A percentile compares a stretch with the other conserved stretches of the same genome.
Evolutionary conservation across 2,329 filamentous ascomycete genomes (phyloP).

Genomic region (Penicillium hesseltinei): DNA sequence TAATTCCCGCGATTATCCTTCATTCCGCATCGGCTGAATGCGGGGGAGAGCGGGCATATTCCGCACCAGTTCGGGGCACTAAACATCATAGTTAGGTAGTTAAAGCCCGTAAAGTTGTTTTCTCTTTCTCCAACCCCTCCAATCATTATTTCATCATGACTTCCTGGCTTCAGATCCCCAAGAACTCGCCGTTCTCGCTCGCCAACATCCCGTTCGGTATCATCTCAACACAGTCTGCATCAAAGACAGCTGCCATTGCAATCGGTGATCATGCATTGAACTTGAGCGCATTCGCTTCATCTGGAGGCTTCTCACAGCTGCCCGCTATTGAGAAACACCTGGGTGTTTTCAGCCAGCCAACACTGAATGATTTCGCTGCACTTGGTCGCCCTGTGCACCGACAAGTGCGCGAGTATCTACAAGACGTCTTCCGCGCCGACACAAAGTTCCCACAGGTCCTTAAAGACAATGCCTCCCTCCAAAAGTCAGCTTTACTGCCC

Average conservation of each 20-base stretch:
- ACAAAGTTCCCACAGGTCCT: slow-evolving; percentile 62
- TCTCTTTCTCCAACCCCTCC: slow-evolving; percentile 6
- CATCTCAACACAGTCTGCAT: slow-evolving; percentile 59
- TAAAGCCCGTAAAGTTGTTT: background rate
- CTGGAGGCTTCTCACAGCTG: slow-evolving; percentile 59
- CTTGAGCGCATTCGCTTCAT: slow-evolving; percentile 59
- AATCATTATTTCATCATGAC: slow-evolving; percentile 34
- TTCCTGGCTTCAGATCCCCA: slow-evolving; percentile 62
- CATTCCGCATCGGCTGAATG: slow-evolving; percentile 22
- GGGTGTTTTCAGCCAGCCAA: slow-evolving; percentile 62
- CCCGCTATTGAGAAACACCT: slow-evolving; percentile 58
- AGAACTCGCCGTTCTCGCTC: slow-evolving; percentile 67
- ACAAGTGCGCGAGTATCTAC: slow-evolving; percentile 67
- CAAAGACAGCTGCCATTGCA: slow-evolving; percentile 65
- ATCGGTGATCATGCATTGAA: slow-evolving; percentile 73
- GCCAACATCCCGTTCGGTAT: slow-evolving; percentile 83
- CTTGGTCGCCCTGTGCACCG: slow-evolving; percentile 67
- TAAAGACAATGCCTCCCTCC: slow-evolving; percentile 59
- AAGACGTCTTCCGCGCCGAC: slow-evolving; percentile 61
- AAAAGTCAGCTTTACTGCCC: slow-evolving; percentile 58
- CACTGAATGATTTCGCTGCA: slow-evolving; percentile 70
- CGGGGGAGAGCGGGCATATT: slow-evolving; percentile 20
- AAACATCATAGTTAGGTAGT: slow-evolving; percentile 5
- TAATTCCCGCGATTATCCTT: slow-evolving; percentile 16
- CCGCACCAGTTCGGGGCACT: slow-evolving; percentile 10